Evolutionary conservation across 306 rosid genomes (phyloP).

Genomic region (Rosa multiflora): DNA sequence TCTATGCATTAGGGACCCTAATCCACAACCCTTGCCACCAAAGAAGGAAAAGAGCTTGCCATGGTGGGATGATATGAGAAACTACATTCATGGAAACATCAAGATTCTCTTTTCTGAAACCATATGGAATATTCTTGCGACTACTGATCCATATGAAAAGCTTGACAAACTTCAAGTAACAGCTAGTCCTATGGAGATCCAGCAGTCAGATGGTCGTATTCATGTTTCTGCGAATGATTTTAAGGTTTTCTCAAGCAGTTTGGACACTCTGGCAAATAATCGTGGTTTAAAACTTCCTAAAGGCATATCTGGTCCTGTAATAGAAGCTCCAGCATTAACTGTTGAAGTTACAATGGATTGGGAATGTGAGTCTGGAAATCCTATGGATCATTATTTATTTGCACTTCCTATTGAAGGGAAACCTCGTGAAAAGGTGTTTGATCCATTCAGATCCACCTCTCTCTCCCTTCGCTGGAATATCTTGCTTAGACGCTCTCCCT

Average conservation of each 20-base stretch:
- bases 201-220: constrained; percentile 87
- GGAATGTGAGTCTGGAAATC: constrained; percentile 92
- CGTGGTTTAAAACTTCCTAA: constrained; percentile 78
- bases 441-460: constrained; percentile 94
- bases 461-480: constrained; percentile 90
- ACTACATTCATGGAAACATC: constrained; percentile 88
- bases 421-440: constrained; percentile 76
- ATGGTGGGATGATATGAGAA: constrained; percentile 99
- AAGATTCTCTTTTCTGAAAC: constrained; percentile 69
- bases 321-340: constrained; percentile 76
- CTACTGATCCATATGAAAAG: constrained; percentile 94
- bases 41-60: constrained; percentile 96
- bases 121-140: constrained; percentile 72
- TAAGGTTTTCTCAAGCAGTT: constrained; percentile 74
- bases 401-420: constrained; percentile 83
- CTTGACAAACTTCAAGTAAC: constrained; percentile 82
- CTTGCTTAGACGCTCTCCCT: constrained; percentile 65
- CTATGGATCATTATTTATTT: constrained; percentile 87
- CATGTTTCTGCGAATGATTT: constrained; percentile 72
- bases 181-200: constrained; percentile 68
- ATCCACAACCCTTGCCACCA: constrained; percentile 56
- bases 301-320: constrained; percentile 66
- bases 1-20: constrained; percentile 58
- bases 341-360: constrained; percentile 92
- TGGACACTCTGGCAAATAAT: constrained; percentile 85